Conservation (phyloP, 306 rosid genomes). For the Cyclanthera cordifolia region DNA sequence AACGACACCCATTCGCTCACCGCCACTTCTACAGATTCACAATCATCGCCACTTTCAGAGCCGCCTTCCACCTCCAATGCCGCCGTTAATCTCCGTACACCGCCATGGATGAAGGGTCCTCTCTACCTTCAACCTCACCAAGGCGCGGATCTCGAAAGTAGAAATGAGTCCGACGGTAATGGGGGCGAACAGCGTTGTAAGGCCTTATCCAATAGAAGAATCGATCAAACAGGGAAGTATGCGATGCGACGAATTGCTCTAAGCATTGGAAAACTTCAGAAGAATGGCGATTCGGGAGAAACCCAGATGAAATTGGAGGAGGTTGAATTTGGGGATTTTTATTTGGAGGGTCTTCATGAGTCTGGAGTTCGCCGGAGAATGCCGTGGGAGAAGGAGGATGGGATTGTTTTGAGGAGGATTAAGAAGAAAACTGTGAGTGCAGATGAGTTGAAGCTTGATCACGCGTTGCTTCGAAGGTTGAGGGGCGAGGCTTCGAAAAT, state of each 20-base stretch:
- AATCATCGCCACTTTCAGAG: background rate
- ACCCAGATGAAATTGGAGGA: conserved; percentile 20
- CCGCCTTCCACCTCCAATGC: conserved; percentile 22
- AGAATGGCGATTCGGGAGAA: conserved; percentile 11
- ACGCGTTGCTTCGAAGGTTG: conserved; percentile 47
- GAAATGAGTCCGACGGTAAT: background rate
- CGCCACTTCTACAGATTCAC: background rate
- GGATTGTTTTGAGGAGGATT: conserved; percentile 24
- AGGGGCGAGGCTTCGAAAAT: conserved; percentile 49
- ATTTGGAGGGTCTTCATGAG: conserved; percentile 29
- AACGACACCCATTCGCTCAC: conserved; percentile 18
- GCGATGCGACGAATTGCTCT: conserved; percentile 38
- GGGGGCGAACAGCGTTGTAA: conserved; percentile 19
- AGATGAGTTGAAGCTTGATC: conserved; percentile 53
- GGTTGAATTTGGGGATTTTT: conserved; percentile 25
- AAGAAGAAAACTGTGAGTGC: conserved; percentile 32
- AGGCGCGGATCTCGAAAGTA: conserved; percentile 25
- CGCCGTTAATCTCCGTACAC: conserved; percentile 39
- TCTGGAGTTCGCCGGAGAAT: conserved; percentile 24
- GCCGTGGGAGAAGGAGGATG: conserved; percentile 79
- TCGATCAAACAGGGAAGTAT: conserved; percentile 37
- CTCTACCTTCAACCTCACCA: conserved; percentile 46
- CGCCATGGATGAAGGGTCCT: conserved; percentile 78
- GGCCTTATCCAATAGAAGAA: conserved; percentile 27
- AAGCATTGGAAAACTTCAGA: conserved; percentile 39